Evolutionary conservation across 148 eudicot genomes (phyloP).

Genomic region (Nyssa sinensis): DNA sequence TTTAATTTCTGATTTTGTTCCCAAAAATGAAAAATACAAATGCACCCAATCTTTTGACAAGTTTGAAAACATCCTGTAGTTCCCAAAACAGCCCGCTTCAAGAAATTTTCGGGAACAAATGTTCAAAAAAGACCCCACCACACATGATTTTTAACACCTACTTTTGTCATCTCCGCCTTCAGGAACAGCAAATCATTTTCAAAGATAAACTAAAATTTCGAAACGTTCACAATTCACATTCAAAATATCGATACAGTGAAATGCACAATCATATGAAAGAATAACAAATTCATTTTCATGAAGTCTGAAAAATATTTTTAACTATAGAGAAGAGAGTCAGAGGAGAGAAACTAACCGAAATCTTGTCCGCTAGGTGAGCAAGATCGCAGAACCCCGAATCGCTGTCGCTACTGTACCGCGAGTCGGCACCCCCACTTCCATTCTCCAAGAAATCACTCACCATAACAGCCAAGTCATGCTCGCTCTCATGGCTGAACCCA

Average conservation of each 20-base stretch:
- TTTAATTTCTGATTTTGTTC: too few relatives aligned
- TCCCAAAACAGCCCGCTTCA: not conserved
- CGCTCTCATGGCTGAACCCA: slow-evolving; percentile 68
- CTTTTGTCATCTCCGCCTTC: not conserved
- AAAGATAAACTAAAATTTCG: not conserved
- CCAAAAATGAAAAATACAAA: not conserved
- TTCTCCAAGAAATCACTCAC: slow-evolving; percentile 82
- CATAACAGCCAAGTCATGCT: slow-evolving; percentile 77
- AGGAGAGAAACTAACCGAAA: slow-evolving; percentile 41
- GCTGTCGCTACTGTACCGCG: slow-evolving; percentile 71
- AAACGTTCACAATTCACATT: not conserved
- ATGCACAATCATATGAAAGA: not conserved
- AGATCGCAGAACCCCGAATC: slow-evolving; percentile 80
- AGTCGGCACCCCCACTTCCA: slow-evolving; percentile 62
- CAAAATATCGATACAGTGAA: not conserved
- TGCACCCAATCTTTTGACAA: not conserved
- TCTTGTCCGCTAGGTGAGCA: slow-evolving; percentile 59
- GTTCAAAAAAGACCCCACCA: not conserved
- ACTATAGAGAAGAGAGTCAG: not conserved
- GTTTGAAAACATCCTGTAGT: not conserved
- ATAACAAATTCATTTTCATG: not conserved
- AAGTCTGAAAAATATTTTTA: not conserved
- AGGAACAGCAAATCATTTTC: not conserved
- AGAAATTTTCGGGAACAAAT: not conserved
- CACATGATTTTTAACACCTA: not conserved